Conservation (phyloP, 106 monocot species). For the Dioscorea dumetorum region DNA sequence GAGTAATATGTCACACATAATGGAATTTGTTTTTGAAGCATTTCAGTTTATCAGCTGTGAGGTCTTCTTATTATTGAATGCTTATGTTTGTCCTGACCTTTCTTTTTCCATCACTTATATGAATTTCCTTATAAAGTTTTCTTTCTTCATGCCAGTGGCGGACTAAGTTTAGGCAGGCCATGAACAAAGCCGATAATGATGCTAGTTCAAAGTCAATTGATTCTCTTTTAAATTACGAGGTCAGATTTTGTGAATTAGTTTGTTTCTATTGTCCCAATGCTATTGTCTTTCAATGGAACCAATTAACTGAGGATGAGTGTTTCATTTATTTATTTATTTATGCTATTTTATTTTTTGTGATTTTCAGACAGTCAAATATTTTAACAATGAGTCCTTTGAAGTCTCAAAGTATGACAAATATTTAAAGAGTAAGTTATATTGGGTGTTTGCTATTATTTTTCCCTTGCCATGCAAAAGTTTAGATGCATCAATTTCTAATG, state of each 20-base stretch:
- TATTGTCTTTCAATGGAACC: not conserved
- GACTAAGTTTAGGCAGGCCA: constrained; percentile 83
- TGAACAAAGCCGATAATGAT: constrained; percentile 99
- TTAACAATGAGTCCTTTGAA: constrained; percentile 97
- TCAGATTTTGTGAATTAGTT: constrained; percentile 12
- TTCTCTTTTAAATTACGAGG: constrained; percentile 97
- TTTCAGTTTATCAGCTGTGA: too few species aligned
- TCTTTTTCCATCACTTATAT: too few species aligned
- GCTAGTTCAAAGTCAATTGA: constrained; percentile 90
- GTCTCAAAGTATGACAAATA: constrained; percentile 75
- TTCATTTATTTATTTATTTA: constrained; percentile 1
- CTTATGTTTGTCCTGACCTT: too few species aligned
- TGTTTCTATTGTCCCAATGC: not conserved
- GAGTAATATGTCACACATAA: too few species aligned
- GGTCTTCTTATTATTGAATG: too few species aligned
- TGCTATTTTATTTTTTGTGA: constrained; percentile 8
- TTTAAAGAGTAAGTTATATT: constrained; percentile 72
- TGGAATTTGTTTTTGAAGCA: too few species aligned
- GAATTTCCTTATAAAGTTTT: too few species aligned
- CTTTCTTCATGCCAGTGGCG: constrained; percentile 65
- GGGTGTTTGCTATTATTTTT: too few species aligned
- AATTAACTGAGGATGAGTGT: not conserved
- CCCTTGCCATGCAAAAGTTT: too few species aligned
- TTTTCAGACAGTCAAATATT: constrained; percentile 93
- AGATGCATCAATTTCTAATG: too few species aligned